Conservation (phyloP, 805 yeast genomes). For the Osmozyma mogii region DNA sequence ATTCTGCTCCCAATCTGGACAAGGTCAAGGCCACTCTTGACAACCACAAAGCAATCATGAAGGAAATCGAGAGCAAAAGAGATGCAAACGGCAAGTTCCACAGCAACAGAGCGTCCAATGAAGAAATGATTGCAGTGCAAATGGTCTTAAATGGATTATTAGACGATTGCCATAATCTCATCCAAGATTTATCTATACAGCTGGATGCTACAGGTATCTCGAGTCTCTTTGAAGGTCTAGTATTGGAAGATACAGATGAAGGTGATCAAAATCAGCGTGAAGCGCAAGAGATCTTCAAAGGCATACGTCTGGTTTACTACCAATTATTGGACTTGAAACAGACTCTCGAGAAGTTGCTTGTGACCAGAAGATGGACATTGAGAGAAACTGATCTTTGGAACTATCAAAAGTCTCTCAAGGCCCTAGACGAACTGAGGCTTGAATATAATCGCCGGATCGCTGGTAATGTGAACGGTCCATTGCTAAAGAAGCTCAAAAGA, state of each 20-base stretch:
- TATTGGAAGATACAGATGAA: slow-evolving; percentile 13
- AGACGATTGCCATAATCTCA: slow-evolving; percentile 74
- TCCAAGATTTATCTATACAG: slow-evolving; percentile 57
- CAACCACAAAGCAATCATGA: slow-evolving; percentile 18
- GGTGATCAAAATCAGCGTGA: slow-evolving; percentile 37
- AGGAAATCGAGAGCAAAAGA: slow-evolving; percentile 29
- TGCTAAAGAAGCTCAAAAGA: slow-evolving; percentile 18
- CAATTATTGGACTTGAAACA: slow-evolving; percentile 58
- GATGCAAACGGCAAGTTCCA: slow-evolving; percentile 50
- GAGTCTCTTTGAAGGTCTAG: slow-evolving; percentile 15
- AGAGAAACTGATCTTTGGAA: slow-evolving; percentile 89
- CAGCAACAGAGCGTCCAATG: slow-evolving; percentile 14
- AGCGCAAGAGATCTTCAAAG: slow-evolving; percentile 24
- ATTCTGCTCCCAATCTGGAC: neutral
- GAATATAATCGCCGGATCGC: slow-evolving; percentile 16
- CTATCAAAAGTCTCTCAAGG: slow-evolving; percentile 67
- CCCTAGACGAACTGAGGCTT: slow-evolving; percentile 65
- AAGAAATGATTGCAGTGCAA: slow-evolving; percentile 21
- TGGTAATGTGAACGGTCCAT: slow-evolving; percentile 2
- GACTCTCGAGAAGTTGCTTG: slow-evolving; percentile 71
- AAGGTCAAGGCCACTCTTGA: slow-evolving; percentile 7
- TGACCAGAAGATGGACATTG: slow-evolving; percentile 95
- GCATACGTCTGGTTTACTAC: slow-evolving; percentile 57
- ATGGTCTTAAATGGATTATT: slow-evolving; percentile 62
- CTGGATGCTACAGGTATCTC: slow-evolving; percentile 19